Conservation (phyloP, 2,329 filamentous ascomycete species). For the Graphiopsis chlorocephala region DNA sequence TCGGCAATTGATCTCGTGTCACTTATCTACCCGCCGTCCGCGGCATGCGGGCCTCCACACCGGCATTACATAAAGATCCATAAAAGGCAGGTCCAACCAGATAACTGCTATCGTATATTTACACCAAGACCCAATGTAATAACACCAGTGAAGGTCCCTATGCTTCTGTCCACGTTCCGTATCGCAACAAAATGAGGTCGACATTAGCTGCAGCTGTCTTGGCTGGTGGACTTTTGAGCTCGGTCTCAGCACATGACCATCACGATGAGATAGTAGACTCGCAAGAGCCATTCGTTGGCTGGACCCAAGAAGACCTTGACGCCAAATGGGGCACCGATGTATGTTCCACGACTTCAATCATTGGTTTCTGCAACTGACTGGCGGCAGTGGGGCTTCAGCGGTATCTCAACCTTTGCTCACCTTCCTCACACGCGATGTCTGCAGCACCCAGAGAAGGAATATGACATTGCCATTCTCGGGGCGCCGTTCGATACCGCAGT, state of each 20-base stretch:
- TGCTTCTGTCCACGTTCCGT: neutral
- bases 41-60: neutral
- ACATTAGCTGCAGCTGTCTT: conserved; percentile 1
- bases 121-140: neutral
- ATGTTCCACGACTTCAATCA: neutral
- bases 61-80: conserved; percentile 12
- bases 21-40: conserved; percentile 2
- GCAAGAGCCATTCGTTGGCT: conserved; percentile 25
- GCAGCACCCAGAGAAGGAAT: conserved; percentile 43
- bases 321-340: conserved; percentile 32
- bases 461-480: conserved; percentile 50
- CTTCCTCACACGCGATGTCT: conserved; percentile 48
- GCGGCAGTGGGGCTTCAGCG: conserved; percentile 33
- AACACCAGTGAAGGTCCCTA: neutral
- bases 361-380: neutral
- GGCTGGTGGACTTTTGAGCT: neutral
- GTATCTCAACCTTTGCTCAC: conserved; percentile 43
- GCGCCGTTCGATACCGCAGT: conserved; percentile 52
- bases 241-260: conserved; percentile 3
- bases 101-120: conserved; percentile 1
- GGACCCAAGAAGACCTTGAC: conserved; percentile 29
- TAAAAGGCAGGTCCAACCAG: conserved; percentile 9
- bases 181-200: neutral
- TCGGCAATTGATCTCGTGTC: neutral
- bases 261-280: neutral